Conservation (phyloP, 2,329 filamentous ascomycete species). For the Beauveria pseudobassiana region DNA sequence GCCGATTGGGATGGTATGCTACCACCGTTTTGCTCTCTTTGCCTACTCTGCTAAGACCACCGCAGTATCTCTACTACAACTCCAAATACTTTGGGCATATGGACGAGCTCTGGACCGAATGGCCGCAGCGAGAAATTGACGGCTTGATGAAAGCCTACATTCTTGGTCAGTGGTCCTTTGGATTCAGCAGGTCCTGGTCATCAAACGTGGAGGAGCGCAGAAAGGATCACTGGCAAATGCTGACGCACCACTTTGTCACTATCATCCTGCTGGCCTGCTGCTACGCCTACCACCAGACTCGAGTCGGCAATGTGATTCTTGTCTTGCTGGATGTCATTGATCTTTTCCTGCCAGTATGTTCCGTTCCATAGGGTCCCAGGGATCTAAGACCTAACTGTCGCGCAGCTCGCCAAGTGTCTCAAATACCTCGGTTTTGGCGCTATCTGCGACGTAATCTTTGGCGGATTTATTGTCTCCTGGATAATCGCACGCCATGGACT, state of each 20-base stretch:
- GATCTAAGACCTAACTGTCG: too few relatives aligned
- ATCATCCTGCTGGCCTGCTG: conserved; percentile 69
- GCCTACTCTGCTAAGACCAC: background rate
- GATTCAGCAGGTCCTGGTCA: conserved; percentile 87
- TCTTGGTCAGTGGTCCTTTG: conserved; percentile 83
- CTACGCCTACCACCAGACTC: conserved; percentile 80
- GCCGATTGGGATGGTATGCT: conserved; percentile 72
- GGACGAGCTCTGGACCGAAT: conserved; percentile 72
- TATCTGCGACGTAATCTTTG: conserved; percentile 76
- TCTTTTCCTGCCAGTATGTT: conserved; percentile 71
- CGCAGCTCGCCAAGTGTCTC: conserved; percentile 78
- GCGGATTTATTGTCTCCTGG: conserved; percentile 79
- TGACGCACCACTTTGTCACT: conserved; percentile 91
- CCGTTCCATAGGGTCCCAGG: too few relatives aligned
- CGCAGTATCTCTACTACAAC: conserved; percentile 68
- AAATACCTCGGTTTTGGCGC: conserved; percentile 77
- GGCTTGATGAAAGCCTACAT: conserved; percentile 47
- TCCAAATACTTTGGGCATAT: conserved; percentile 77
- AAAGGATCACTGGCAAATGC: conserved; percentile 95
- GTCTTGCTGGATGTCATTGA: conserved; percentile 93
- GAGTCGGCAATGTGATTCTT: conserved; percentile 81
- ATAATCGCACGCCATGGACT: conserved; percentile 72
- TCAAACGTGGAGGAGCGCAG: conserved; percentile 89
- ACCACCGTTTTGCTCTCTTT: background rate
- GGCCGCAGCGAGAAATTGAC: conserved; percentile 68